These are phyloP conservation scores for Microdochium nivale DNA, from an alignment of 2,329 filamentous ascomycete genomes.

Conservation along the genomic window DNA sequence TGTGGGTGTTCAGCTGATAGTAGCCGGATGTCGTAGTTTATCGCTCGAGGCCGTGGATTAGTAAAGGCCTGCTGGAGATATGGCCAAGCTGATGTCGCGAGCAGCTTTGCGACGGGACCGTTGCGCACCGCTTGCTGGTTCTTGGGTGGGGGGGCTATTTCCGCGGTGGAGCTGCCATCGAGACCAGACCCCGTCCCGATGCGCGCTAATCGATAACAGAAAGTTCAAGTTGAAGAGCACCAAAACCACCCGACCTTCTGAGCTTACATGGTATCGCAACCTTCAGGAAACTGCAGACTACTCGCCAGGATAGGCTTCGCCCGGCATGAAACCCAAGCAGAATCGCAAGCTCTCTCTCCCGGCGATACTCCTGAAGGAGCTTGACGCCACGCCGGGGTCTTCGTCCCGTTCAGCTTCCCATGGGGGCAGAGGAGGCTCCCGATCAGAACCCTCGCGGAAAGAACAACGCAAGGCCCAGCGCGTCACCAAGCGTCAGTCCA, in stretches of 20 bases:
- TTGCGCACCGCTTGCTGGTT: too few relatives aligned
- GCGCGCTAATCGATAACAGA: not conserved
- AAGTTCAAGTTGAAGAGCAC: not conserved
- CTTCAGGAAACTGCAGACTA: not conserved
- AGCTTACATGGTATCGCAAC: too few relatives aligned
- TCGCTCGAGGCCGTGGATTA: too few relatives aligned
- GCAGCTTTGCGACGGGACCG: not conserved
- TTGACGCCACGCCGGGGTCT: constrained; percentile 26
- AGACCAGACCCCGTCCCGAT: not conserved
- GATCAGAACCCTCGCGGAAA: constrained; percentile 17
- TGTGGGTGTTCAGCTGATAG: not conserved
- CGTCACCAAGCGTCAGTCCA: constrained; percentile 17
- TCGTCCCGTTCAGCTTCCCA: too few relatives aligned
- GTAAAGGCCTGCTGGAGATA: not conserved
- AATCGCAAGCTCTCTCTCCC: constrained; percentile 32
- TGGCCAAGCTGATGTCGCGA: not conserved
- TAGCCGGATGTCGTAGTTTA: too few relatives aligned
- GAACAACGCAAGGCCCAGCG: constrained; percentile 20
- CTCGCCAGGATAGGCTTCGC: not conserved
- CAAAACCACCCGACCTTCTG: too few relatives aligned
- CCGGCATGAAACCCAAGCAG: constrained; percentile 17
- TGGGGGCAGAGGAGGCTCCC: constrained; percentile 5
- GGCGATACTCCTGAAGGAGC: constrained; percentile 31
- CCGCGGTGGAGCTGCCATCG: not conserved
- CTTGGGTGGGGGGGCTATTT: too few relatives aligned